Evolutionary conservation across 2,329 filamentous ascomycete genomes (phyloP).

Genomic region (Paecilomyces formosus): DNA sequence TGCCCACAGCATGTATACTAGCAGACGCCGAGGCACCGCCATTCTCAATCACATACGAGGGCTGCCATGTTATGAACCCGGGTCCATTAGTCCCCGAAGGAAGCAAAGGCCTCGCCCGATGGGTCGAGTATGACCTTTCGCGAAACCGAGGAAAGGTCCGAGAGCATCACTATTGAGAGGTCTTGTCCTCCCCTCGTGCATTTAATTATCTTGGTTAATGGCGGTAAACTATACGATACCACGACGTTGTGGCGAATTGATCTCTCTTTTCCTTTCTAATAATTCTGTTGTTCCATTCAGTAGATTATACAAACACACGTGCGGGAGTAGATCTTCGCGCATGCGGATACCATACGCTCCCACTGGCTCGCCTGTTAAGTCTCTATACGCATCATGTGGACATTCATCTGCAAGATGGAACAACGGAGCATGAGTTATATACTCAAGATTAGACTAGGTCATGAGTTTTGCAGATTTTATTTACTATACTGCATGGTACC

Average conservation of each 20-base stretch:
- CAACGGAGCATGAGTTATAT: not conserved
- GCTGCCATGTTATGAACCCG: conserved; percentile 93
- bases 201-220: not conserved
- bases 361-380: not conserved
- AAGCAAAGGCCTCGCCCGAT: conserved; percentile 62
- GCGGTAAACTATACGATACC: not conserved
- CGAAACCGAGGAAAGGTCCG: conserved; percentile 53
- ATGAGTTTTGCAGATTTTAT: no score
- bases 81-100: conserved; percentile 66
- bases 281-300: not conserved
- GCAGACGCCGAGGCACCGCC: conserved; percentile 74
- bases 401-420: not conserved
- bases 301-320: not conserved
- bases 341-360: not conserved
- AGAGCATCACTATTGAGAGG: conserved; percentile 51
- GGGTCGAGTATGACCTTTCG: conserved; percentile 79
- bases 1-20: conserved; percentile 76
- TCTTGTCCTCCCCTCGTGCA: not conserved
- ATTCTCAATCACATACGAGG: conserved; percentile 87
- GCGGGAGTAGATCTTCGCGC: not conserved
- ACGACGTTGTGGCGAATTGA: not conserved
- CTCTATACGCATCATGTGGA: not conserved
- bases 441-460: not conserved
- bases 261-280: not conserved
- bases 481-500: no score